Conservation (phyloP, 805 yeast species). For the Candida succiphila region DNA sequence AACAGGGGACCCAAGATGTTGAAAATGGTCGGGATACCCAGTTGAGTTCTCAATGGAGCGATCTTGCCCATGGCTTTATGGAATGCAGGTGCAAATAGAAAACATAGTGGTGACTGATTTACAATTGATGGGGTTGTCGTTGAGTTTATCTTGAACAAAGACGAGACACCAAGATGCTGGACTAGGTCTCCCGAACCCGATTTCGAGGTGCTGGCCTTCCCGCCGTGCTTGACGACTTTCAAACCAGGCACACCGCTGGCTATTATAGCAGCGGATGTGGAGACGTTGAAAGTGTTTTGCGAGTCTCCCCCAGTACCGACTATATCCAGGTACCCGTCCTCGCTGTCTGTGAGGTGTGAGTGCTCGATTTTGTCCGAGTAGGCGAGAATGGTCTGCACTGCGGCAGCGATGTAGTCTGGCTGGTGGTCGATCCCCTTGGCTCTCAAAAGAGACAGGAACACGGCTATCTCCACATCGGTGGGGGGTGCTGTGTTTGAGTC, state of each 20-base stretch:
- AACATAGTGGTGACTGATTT: constrained; percentile 44
- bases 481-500: constrained; percentile 48
- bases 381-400: constrained; percentile 65
- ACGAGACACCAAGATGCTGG: constrained; percentile 74
- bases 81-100: constrained; percentile 86
- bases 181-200: constrained; percentile 94
- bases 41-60: constrained; percentile 60
- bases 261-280: constrained; percentile 90
- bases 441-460: constrained; percentile 74
- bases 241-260: constrained; percentile 71
- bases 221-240: constrained; percentile 90
- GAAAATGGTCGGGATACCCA: constrained; percentile 91
- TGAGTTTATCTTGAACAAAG: constrained; percentile 57
- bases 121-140: constrained; percentile 51
- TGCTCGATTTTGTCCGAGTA: constrained; percentile 49
- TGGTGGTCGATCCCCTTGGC: constrained; percentile 68
- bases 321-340: constrained; percentile 62
- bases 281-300: constrained; percentile 92
- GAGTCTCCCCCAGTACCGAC: constrained; percentile 99
- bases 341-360: constrained; percentile 29
- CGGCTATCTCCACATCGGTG: constrained; percentile 60
- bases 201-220: constrained; percentile 87
- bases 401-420: constrained; percentile 76
- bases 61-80: constrained; percentile 87
- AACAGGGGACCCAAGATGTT: constrained; percentile 89